Evolutionary conservation across 1,139 yeast genomes (phyloP).

Genomic region (Spencermartinsiella ligniputridi): DNA sequence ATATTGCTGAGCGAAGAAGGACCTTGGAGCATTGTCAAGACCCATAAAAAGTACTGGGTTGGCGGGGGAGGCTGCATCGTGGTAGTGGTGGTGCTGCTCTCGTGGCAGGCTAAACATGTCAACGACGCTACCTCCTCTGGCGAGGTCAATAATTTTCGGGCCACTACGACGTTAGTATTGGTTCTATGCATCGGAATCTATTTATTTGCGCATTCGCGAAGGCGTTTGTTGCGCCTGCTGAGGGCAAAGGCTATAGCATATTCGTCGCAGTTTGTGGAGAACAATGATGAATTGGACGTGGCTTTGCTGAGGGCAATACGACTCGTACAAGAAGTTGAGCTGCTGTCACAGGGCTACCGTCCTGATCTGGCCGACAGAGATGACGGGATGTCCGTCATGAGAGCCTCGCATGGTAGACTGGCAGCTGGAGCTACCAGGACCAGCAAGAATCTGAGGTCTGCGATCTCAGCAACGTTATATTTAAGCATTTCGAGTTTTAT

Average conservation of each 20-base stretch:
- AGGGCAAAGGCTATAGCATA: slow-evolving; percentile 32
- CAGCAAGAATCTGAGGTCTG: slow-evolving; percentile 30
- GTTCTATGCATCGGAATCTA: slow-evolving; percentile 30
- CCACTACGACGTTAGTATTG: slow-evolving; percentile 19
- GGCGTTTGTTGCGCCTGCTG: slow-evolving; percentile 32
- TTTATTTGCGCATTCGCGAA: slow-evolving; percentile 32
- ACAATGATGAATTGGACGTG: slow-evolving; percentile 32
- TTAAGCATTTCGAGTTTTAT: slow-evolving; percentile 24
- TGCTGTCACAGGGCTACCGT: slow-evolving; percentile 32
- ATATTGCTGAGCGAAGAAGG: slow-evolving; percentile 25
- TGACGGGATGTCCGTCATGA: neutral
- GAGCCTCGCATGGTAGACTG: neutral
- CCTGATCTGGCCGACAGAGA: slow-evolving; percentile 22
- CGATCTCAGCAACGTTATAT: slow-evolving; percentile 32
- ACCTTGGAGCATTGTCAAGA: slow-evolving; percentile 30
- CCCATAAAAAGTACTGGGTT: slow-evolving; percentile 30
- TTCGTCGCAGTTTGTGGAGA: slow-evolving; percentile 28
- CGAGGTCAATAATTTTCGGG: slow-evolving; percentile 4
- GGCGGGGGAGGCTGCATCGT: slow-evolving; percentile 37
- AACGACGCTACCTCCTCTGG: neutral
- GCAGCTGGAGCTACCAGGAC: slow-evolving; percentile 8
- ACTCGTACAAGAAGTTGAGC: slow-evolving; percentile 37
- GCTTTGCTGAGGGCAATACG: slow-evolving; percentile 31
- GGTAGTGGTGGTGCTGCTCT: slow-evolving; percentile 31
- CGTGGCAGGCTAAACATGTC: slow-evolving; percentile 24